A percentile compares a stretch with the other conserved stretches of the same genome.
phyloP scores from a whole-genome alignment of 495 filamentous ascomycete genomes.

The Xylaria longipes region DNA sequence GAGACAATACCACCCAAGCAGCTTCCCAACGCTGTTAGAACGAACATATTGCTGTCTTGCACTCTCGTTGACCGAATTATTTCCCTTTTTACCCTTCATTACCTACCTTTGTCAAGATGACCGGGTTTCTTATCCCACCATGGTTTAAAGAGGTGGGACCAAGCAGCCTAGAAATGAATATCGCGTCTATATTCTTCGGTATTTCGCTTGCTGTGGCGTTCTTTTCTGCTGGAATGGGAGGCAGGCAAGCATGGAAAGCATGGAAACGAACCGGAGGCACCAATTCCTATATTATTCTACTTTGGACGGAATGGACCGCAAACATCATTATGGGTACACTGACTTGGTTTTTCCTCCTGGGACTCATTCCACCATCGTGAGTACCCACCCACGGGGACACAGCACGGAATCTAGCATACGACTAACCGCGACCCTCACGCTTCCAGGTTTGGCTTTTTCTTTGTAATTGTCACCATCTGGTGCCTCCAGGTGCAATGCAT shows the following conservation, averaged over 20 bases:
- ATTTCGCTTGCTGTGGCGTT: constrained; percentile 34
- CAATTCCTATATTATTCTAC: constrained; percentile 41
- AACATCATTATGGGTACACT: constrained; percentile 27
- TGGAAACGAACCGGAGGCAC: constrained; percentile 25
- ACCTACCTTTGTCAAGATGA: background rate
- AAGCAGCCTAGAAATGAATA: constrained; percentile 28
- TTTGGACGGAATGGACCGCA: constrained; percentile 37
- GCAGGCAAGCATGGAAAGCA: constrained; percentile 35
- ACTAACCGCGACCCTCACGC: background rate
- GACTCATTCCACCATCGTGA: constrained; percentile 32
- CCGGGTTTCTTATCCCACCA: constrained; percentile 33
- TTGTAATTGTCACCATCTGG: constrained; percentile 37
- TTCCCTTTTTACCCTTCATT: background rate
- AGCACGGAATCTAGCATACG: background rate
- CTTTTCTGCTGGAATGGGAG: constrained; percentile 33
- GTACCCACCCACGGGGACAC: background rate
- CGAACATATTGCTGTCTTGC: background rate
- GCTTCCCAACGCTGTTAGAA: too few species aligned
- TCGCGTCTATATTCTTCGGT: constrained; percentile 41
- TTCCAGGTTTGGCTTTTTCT: constrained; percentile 18
- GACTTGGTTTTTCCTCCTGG: constrained; percentile 38
- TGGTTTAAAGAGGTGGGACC: constrained; percentile 30
- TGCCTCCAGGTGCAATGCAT: constrained; percentile 48
- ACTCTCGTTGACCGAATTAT: background rate
- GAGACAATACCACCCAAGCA: too few species aligned